Conservation (phyloP, 306 rosid genomes). For the Luffa acutangula region DNA sequence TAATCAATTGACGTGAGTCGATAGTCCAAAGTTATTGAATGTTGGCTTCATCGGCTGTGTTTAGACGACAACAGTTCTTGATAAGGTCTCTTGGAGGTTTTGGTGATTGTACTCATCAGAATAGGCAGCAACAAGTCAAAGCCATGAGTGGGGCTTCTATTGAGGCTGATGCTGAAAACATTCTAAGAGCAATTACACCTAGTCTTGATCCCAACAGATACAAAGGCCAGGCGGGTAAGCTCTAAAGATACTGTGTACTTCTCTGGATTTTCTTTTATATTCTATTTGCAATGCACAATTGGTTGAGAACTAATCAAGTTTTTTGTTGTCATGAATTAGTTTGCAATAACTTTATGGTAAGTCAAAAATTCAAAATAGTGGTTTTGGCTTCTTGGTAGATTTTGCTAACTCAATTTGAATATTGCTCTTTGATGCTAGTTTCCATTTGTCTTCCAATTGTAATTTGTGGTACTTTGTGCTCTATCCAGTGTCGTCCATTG, state of each 20-base stretch:
- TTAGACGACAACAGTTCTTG: constrained; percentile 63
- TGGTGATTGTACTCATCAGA: constrained; percentile 15
- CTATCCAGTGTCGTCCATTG: not conserved
- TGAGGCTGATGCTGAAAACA: constrained; percentile 59
- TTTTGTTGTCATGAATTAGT: not conserved
- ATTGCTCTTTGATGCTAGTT: not conserved
- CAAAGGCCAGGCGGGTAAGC: constrained; percentile 85
- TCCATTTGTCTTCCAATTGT: not conserved
- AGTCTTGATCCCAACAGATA: constrained; percentile 50
- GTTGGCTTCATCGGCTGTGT: constrained; percentile 48
- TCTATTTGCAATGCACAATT: not conserved
- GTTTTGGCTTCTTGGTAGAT: not conserved
- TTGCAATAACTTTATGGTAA: not conserved
- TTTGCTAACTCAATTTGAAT: not conserved
- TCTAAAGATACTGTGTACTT: not conserved
- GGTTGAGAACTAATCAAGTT: not conserved
- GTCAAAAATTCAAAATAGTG: not conserved
- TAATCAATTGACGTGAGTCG: not conserved
- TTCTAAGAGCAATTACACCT: constrained; percentile 61
- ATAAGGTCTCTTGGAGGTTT: constrained; percentile 52
- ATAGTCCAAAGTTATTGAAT: constrained; percentile 20
- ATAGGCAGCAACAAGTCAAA: constrained; percentile 27
- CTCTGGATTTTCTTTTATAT: not conserved
- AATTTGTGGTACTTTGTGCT: not conserved
- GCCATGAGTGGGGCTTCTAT: constrained; percentile 15